Evolutionary conservation across 441 rosid species (phyloP), one percentile per base, ranked within the genome.

Genomic region (Francoa sonchifolia): DNA sequence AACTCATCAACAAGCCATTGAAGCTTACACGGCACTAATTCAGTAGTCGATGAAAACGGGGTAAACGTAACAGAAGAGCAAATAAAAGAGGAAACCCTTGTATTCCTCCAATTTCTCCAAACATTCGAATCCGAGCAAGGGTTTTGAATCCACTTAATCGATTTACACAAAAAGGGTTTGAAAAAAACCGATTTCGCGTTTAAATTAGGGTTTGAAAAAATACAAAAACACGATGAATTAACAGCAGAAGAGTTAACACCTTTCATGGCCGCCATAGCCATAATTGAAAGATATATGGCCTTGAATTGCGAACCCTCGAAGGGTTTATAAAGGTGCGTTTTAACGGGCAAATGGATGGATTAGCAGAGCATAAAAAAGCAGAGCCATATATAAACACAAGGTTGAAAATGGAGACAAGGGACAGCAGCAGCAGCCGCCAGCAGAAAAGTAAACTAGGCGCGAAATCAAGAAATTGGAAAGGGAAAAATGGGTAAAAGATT

Each of bases 41-140:
- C 71, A 21, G 68, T 15, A 37, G 74, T 57, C 35, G 58, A 63
- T 2, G 84, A 64, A n/a, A n/a, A n/a, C 1, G 72, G 48, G 11
- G 76, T 61, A 39, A 63, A 63, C 30, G 71, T 31, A 43, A 62
- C 48, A 14, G 93, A 87, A 2, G 85, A 63, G 76, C 80, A 65
- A 20, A 69, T 42, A 48, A 81, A 72, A 8, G 66, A 58, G 25
- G 49, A n/a, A n/a, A n/a, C n/a, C n/a, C n/a, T n/a, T n/a, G n/a
- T n/a, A n/a, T n/a, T n/a, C n/a, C n/a, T n/a, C n/a, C n/a, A n/a
- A n/a, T n/a, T n/a, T n/a, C n/a, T n/a, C n/a, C n/a, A n/a, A n/a
- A n/a, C n/a, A 28, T 8, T 40, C 26, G 65, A 27, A 10, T 43
- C 56, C 0, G 54, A 44, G 12, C 44, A 22, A 0, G 48, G 40